Evolutionary conservation across 2,329 filamentous ascomycete genomes (phyloP).

Genomic region (Dactylonectria estremocensis): DNA sequence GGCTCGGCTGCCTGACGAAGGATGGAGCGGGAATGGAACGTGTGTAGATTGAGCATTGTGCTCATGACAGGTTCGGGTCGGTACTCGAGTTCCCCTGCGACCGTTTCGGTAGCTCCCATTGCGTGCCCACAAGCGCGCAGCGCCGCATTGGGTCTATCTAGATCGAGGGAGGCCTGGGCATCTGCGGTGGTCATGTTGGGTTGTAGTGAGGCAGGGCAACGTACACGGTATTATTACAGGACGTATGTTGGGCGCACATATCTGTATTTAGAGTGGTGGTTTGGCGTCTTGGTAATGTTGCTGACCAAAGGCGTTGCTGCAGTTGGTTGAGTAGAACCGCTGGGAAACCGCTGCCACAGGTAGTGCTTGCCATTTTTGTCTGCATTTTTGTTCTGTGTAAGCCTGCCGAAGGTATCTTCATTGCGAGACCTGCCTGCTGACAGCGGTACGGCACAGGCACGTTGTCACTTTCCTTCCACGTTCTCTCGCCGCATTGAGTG

Average conservation of each 20-base stretch:
- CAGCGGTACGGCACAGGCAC: not conserved
- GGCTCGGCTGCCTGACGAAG: conserved; percentile 9
- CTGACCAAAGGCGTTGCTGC: conserved; percentile 31
- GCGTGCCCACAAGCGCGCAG: conserved; percentile 11
- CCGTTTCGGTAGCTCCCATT: conserved; percentile 7
- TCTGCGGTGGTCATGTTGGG: conserved; percentile 10
- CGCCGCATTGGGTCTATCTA: conserved; percentile 18
- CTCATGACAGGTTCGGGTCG: conserved; percentile 12
- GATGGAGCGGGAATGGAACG: not conserved
- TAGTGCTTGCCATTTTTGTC: not conserved
- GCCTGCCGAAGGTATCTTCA: not conserved
- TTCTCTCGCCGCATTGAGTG: not conserved
- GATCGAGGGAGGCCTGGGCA: conserved; percentile 17
- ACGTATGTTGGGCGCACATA: conserved; percentile 1
- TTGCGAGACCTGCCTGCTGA: not conserved
- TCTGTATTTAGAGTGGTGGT: not conserved
- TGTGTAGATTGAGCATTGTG: conserved; percentile 13
- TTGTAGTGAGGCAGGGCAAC: conserved; percentile 11
- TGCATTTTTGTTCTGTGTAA: not conserved
- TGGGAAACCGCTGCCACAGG: not conserved
- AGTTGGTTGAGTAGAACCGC: conserved; percentile 19
- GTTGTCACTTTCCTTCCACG: not conserved
- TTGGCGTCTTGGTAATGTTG: conserved; percentile 14
- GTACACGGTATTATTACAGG: not conserved
- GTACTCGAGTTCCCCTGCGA: conserved; percentile 20